phyloP scores from a whole-genome alignment of 768 basidiomycete genomes.

The Russula compacta region DNA sequence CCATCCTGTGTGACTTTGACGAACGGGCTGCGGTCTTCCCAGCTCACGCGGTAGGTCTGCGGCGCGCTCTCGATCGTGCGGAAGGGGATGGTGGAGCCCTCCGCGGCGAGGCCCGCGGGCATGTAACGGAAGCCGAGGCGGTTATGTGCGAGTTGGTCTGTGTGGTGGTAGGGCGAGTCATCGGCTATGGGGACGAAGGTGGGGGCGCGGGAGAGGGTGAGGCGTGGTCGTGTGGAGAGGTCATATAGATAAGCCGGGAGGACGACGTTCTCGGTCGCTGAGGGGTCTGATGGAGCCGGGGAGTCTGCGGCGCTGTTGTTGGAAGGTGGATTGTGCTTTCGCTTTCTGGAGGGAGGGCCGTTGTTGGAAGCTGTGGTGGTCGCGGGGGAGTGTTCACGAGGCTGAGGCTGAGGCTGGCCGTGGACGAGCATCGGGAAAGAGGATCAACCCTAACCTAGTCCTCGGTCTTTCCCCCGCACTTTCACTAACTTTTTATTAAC shows the following conservation, averaged over 20 bases:
- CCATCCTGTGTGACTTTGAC: conserved; percentile 75
- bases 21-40: conserved; percentile 86
- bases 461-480: background rate
- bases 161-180: conserved; percentile 48
- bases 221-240: conserved; percentile 58
- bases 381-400: conserved; percentile 26
- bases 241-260: conserved; percentile 54
- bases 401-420: background rate
- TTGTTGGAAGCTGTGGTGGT: conserved; percentile 9
- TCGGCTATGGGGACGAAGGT: conserved; percentile 53
- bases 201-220: conserved; percentile 68
- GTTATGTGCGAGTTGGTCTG: conserved; percentile 64
- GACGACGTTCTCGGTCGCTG: conserved; percentile 36
- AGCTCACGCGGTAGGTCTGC: conserved; percentile 60
- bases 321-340: conserved; percentile 17
- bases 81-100: conserved; percentile 50
- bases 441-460: conserved; percentile 13
- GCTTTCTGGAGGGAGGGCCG: conserved; percentile 14
- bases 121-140: conserved; percentile 73
- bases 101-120: conserved; percentile 64
- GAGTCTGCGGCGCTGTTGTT: conserved; percentile 26
- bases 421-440: conserved; percentile 10
- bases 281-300: conserved; percentile 29
- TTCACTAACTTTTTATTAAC: background rate
- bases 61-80: conserved; percentile 78